phyloP scores from a whole-genome alignment of 768 basidiomycete species.

The Pleurotus cornucopiae region DNA sequence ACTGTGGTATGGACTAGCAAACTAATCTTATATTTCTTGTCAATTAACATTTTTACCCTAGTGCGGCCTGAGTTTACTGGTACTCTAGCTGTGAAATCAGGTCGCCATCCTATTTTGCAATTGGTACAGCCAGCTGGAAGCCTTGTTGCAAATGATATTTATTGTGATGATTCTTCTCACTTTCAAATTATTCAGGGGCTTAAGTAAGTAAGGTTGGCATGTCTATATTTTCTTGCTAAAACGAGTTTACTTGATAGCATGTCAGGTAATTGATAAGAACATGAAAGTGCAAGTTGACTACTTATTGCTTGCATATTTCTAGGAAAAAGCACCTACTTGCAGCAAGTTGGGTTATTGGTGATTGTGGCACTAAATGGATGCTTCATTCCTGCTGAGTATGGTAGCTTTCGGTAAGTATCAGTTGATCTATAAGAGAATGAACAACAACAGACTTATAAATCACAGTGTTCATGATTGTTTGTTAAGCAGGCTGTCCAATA shows the following conservation, averaged over 20 bases:
- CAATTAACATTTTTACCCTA: conserved; percentile 19
- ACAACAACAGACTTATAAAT: not conserved
- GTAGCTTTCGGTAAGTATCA: conserved; percentile 65
- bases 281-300: not conserved
- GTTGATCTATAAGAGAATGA: not conserved
- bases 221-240: not conserved
- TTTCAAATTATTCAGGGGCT: conserved; percentile 94
- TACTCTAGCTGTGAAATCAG: conserved; percentile 84
- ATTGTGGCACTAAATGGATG: conserved; percentile 89
- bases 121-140: conserved; percentile 61
- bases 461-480: conserved; percentile 76
- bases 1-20: conserved; percentile 31
- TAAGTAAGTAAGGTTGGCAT: conserved; percentile 47
- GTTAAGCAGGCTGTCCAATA: conserved; percentile 86
- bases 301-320: not conserved
- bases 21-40: not conserved
- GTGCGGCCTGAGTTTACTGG: conserved; percentile 91
- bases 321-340: conserved; percentile 93
- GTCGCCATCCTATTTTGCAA: conserved; percentile 87
- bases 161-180: conserved; percentile 74
- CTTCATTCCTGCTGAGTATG: conserved; percentile 92
- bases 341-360: conserved; percentile 78
- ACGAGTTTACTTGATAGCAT: conserved; percentile 26
- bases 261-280: conserved; percentile 30
- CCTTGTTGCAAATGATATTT: conserved; percentile 87